phyloP scores from a whole-genome alignment of 2,329 filamentous ascomycete species.

The Dactylonectria estremocensis region DNA sequence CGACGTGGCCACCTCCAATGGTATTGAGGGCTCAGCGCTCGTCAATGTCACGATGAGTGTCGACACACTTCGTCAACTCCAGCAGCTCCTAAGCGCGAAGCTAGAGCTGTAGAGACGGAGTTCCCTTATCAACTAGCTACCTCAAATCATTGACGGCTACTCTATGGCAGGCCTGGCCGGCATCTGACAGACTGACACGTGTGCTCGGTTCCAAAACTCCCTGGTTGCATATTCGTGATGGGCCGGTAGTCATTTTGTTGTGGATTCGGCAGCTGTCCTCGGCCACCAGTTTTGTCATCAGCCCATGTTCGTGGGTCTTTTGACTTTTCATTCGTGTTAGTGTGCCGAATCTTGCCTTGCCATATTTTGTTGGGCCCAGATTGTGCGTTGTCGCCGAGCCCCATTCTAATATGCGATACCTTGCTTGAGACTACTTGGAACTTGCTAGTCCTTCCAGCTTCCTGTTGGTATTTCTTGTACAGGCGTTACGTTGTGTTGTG shows the following conservation, averaged over 20 bases:
- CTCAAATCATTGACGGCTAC: not conserved
- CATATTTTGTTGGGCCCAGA: not conserved
- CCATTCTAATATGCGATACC: not conserved
- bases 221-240: not conserved
- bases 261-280: not conserved
- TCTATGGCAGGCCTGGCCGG: no score
- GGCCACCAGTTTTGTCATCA: not conserved
- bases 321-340: no score
- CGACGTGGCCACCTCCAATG: constrained; percentile 55
- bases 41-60: constrained; percentile 52
- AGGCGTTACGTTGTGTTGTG: not conserved
- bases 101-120: constrained; percentile 24
- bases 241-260: not conserved
- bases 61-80: constrained; percentile 48
- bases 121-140: not conserved
- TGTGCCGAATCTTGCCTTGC: not conserved
- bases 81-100: constrained; percentile 42
- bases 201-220: not conserved
- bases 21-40: constrained; percentile 39
- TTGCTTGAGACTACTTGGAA: not conserved
- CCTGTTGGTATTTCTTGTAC: not conserved
- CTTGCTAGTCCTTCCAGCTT: not conserved
- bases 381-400: not conserved
- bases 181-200: not conserved
- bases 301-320: not conserved